A percentile compares a stretch with the other conserved stretches of the same genome.
phyloP scores from a whole-genome alignment of 768 basidiomycete species.

The Brasilioporus rufonigricans region DNA sequence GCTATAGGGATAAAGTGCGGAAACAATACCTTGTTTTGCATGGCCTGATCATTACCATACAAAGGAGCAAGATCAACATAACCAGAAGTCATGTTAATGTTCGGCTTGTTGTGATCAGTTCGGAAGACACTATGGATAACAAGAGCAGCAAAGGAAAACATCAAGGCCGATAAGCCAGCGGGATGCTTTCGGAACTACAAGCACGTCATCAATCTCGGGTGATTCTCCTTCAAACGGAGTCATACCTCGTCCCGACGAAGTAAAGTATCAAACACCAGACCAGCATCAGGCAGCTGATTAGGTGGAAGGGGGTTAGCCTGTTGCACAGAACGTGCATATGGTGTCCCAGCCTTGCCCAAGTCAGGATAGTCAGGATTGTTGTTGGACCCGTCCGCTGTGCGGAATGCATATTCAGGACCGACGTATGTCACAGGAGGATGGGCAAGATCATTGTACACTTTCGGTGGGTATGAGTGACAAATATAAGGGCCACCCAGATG shows the following conservation, averaged over 20 bases:
- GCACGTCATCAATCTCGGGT: not conserved
- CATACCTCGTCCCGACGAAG: slow-evolving; percentile 67
- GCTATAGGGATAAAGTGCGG: not conserved
- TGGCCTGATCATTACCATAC: slow-evolving; percentile 70
- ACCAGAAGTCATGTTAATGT: slow-evolving; percentile 81
- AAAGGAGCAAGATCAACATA: slow-evolving; percentile 84
- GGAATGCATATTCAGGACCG: slow-evolving; percentile 61
- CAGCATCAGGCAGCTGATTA: slow-evolving; percentile 74
- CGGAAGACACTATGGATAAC: slow-evolving; percentile 90
- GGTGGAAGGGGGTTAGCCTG: slow-evolving; percentile 60
- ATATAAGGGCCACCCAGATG: not conserved
- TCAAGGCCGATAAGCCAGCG: slow-evolving; percentile 70
- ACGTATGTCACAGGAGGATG: slow-evolving; percentile 76
- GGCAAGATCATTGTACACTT: slow-evolving; percentile 79
- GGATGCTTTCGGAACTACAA: slow-evolving; percentile 72
- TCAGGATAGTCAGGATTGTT: slow-evolving; percentile 72
- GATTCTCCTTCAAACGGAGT: not conserved
- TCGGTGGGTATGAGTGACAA: not conserved
- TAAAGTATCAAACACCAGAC: slow-evolving; percentile 77
- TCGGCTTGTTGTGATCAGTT: slow-evolving; percentile 62
- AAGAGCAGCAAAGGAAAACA: slow-evolving; percentile 81
- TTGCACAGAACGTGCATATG: slow-evolving; percentile 84
- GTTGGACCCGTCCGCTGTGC: slow-evolving; percentile 71
- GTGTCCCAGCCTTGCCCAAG: slow-evolving; percentile 74
- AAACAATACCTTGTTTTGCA: slow-evolving; percentile 52